Base-by-base conservation (phyloP, 306 rosid species). In the Vigna angularis region DNA sequence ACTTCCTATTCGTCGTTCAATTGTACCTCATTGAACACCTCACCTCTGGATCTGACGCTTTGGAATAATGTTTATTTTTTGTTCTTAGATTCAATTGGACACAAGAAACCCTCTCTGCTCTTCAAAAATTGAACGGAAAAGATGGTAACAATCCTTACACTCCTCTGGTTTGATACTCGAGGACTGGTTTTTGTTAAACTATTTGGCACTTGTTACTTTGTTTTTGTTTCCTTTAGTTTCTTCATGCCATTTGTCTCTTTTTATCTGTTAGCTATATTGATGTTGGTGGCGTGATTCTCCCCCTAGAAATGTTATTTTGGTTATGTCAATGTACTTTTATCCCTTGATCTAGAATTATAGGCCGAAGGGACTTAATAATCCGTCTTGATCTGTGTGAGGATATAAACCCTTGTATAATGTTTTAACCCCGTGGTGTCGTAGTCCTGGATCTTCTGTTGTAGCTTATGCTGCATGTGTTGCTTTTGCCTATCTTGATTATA, bases 61-160 rank as follows among this genome's bases (percentile, higher is more conserved):
- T 6, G 66, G 36, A 61, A n/a, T 36, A 45, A 42, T 36, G 14
- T 7, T 42, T 42, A 30, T 82, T 61, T 20, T 26, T n/a, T 58
- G 30, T 20, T 20, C 22, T 70, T 83, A 85, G 88, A 81, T 81
- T 77, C 85, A 65, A 67, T 81, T 73, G 51, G 17, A 26, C 62
- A 38, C 53, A 45, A 4, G 22, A 83, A 70, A 0, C 68, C 14
- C 11, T 36, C 42, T 48, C 82, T 9, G 53, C 71, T 3, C 61
- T 58, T 67, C 63, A 20, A 36, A 30, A 7, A 64, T 74, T 42
- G 49, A 50, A 16, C 61, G 13, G 15, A 56, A 65, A 84, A 72
- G 6, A 85, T 85, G 88, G 88, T 84, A 76, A 45, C 16, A 5
- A 17, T 65, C 28, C 26, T 58, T 24, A 56, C 66, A 65, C 20